phyloP scores from a whole-genome alignment of 2,329 filamentous ascomycete genomes.

The Clonostachys sp. region DNA sequence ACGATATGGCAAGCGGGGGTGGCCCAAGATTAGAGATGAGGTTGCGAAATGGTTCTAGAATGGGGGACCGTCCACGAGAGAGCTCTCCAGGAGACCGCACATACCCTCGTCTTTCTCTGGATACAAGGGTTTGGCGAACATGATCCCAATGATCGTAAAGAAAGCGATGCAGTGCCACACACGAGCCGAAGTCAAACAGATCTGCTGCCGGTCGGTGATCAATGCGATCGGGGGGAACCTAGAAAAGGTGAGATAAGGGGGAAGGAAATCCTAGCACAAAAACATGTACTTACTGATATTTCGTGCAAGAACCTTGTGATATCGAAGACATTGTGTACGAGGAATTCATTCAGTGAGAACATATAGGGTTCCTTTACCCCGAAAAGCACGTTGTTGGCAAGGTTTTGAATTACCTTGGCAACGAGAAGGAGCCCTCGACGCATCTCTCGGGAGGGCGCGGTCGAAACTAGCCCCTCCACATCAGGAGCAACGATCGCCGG shows the following conservation, averaged over 20 bases:
- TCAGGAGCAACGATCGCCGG: conserved; percentile 69
- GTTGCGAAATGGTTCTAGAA: conserved; percentile 55
- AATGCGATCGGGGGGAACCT: conserved; percentile 42
- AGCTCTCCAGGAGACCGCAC: conserved; percentile 51
- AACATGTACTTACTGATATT: conserved; percentile 52
- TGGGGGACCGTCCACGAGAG: conserved; percentile 45
- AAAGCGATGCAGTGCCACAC: conserved; percentile 63
- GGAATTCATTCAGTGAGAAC: conserved; percentile 65
- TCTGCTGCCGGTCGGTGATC: conserved; percentile 37
- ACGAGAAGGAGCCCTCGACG: conserved; percentile 63
- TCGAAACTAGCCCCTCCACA: conserved; percentile 58
- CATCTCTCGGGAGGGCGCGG: conserved; percentile 63
- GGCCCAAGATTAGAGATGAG: conserved; percentile 64
- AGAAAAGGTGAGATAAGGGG: not conserved
- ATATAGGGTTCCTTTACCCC: conserved; percentile 70
- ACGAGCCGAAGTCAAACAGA: conserved; percentile 66
- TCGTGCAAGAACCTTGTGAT: conserved; percentile 64
- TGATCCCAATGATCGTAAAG: conserved; percentile 70
- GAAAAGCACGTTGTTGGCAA: conserved; percentile 69
- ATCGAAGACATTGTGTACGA: conserved; percentile 63
- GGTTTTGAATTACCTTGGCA: conserved; percentile 66
- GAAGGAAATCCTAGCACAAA: conserved; percentile 8
- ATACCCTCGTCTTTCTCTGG: conserved; percentile 53
- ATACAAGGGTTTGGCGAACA: conserved; percentile 58
- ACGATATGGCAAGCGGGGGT: conserved; percentile 63